Evolutionary conservation across 192 early-diverging fungal genomes (phyloP).

Genomic region (Coemansia sp.): DNA sequence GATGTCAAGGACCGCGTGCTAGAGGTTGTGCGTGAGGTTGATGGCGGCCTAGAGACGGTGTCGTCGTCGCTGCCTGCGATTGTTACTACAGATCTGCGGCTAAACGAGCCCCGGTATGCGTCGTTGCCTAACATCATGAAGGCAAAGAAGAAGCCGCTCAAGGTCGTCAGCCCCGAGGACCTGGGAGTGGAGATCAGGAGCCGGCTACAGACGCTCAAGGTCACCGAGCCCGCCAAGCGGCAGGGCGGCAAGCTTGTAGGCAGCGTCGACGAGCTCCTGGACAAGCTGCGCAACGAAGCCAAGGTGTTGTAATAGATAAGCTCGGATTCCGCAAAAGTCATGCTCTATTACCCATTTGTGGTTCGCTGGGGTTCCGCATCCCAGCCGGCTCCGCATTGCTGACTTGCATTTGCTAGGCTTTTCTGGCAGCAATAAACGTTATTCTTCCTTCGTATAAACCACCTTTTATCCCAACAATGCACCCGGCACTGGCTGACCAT

Average conservation of each 20-base stretch:
- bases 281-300: slow-evolving; percentile 85
- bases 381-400: neutral
- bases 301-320: slow-evolving; percentile 61
- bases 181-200: slow-evolving; percentile 84
- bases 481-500: slow-evolving; percentile 53
- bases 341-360: neutral
- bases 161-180: slow-evolving; percentile 72
- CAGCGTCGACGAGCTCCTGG: slow-evolving; percentile 89
- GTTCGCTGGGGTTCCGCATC: neutral
- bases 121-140: slow-evolving; percentile 96
- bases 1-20: slow-evolving; percentile 67
- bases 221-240: slow-evolving; percentile 91
- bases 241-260: slow-evolving; percentile 89
- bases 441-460: no score
- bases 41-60: slow-evolving; percentile 96
- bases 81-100: slow-evolving; percentile 91
- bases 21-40: slow-evolving; percentile 93
- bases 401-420: neutral
- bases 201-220: slow-evolving; percentile 84
- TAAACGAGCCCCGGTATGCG: slow-evolving; percentile 96
- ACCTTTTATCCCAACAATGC: slow-evolving; percentile 23
- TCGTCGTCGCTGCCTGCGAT: slow-evolving; percentile 83
- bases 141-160: slow-evolving; percentile 98
- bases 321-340: neutral
- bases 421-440: no score